Evolutionary conservation across 306 rosid species (phyloP).

Genomic region (Malus asiatica): DNA sequence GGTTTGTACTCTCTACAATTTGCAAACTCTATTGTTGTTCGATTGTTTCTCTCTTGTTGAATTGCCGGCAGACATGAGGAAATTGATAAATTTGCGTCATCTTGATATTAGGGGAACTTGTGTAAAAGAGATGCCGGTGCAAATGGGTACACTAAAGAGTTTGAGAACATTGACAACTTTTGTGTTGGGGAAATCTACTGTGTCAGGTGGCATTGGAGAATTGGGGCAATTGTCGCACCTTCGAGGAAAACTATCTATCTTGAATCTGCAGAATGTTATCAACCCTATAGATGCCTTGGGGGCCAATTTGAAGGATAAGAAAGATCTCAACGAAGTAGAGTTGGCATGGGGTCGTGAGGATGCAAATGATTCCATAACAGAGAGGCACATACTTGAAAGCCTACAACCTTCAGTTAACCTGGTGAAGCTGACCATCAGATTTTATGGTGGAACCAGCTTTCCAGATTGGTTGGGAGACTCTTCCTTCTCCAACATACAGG

Average conservation of each 20-base stretch:
- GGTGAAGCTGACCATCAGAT: neutral
- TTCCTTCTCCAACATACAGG: neutral
- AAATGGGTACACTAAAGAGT: neutral
- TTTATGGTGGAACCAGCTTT: neutral
- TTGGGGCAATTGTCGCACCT: neutral
- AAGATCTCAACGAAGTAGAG: neutral
- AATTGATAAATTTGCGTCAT: neutral
- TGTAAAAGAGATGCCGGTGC: neutral
- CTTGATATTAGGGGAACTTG: neutral
- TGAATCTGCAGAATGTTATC: neutral
- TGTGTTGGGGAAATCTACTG: neutral
- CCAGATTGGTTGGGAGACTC: slow-evolving; percentile 15
- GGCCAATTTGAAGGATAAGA: slow-evolving; percentile 13
- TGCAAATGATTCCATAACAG: neutral
- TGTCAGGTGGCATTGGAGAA: neutral
- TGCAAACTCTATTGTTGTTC: no score
- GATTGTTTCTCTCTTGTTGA: no score
- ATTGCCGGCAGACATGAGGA: no score
- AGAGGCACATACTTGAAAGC: neutral
- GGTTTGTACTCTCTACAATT: no score
- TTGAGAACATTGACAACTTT: neutral
- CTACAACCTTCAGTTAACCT: slow-evolving; percentile 10
- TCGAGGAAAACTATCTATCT: neutral
- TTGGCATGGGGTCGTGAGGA: neutral
- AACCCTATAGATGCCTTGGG: neutral